These are phyloP conservation scores for Vitis cinerea DNA, from an alignment of 164 flowering plant species.

Conservation along the genomic window DNA sequence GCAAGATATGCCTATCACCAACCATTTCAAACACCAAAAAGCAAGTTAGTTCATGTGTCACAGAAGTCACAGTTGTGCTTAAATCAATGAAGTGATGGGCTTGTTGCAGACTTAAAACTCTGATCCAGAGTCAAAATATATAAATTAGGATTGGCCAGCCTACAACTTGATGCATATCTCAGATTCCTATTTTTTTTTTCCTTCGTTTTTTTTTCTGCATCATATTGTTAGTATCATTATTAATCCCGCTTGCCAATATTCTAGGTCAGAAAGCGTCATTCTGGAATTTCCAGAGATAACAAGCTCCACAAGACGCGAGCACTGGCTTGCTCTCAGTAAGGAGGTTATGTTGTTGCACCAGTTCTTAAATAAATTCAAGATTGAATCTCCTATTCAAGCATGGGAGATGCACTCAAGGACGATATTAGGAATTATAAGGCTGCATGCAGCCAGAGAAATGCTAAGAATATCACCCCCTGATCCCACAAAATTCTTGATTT, in stretches of 20 bases:
- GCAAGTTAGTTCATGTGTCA: not conserved
- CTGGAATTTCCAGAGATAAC: constrained; percentile 94
- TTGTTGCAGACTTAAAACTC: too few relatives aligned
- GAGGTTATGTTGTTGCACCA: constrained; percentile 71
- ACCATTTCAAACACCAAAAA: not conserved
- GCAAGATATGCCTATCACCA: not conserved
- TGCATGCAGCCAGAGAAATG: constrained; percentile 93
- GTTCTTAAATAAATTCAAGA: constrained; percentile 50
- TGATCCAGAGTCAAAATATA: not conserved
- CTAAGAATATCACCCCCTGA: constrained; percentile 75
- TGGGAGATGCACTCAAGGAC: constrained; percentile 91
- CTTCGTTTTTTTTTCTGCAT: too few relatives aligned
- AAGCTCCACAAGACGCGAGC: constrained; percentile 92
- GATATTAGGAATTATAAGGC: constrained; percentile 68
- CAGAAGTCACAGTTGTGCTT: not conserved
- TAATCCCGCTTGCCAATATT: constrained; percentile 9
- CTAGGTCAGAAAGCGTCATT: constrained; percentile 64
- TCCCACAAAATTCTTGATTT: constrained; percentile 77
- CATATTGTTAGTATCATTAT: not conserved
- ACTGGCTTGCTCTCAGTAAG: constrained; percentile 73
- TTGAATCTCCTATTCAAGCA: constrained; percentile 39
- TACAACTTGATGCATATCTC: not conserved
- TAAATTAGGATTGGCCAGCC: not conserved
- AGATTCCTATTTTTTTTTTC: not conserved
- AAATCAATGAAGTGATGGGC: not conserved